Base-by-base conservation (phyloP, 768 basidiomycete species). In the Boletus sp. region DNA sequence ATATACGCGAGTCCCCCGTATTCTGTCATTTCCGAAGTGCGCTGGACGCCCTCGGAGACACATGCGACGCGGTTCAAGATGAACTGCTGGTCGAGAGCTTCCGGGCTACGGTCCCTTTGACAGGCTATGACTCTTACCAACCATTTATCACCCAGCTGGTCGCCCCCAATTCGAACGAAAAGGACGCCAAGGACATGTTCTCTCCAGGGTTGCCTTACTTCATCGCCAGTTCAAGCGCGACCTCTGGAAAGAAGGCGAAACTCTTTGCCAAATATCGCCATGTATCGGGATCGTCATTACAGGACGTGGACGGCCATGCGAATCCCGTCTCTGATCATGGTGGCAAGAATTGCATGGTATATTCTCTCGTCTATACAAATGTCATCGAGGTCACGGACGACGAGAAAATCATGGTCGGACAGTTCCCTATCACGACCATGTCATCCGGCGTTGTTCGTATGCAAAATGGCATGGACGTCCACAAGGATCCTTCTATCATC, bases 281-380 rank as follows among this genome's bases (percentile, higher is more conserved):
- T 29, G 2, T 28, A 0, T 15, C 42, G 4, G 39, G 55, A 33
- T 50, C 52, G 1, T 64, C 62, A 1, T 32, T 47, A 15, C 45
- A 66, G 15, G 57, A 46, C 36, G 64, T 66, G 3, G 56, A 60
- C 37, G 47, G 57, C 20, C 50, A 55, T 17, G 59, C 64, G 1
- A 61, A 62, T 28, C 59, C 63, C 1, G 45, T 52, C 28, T 58
- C 58, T 18, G 7, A 55, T n/a, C 9, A 37, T 5, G 65, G 62
- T 3, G 65, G 65, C 24, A 67, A 64, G 40, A 64, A 65, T 32
- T 67, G 65, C 24, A 48, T 67, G 20, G 54, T 67, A 29, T 62
- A 59, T 48, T 67, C 65, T 24, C 66, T 67, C 35, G 7, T 45
- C 15, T 62, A 62, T 20, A 51, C 37, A 33, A 35, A 58, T 3